Base-by-base conservation (phyloP, 108 stramenopile genomes). In the Cyclostephanos tholiformis region DNA sequence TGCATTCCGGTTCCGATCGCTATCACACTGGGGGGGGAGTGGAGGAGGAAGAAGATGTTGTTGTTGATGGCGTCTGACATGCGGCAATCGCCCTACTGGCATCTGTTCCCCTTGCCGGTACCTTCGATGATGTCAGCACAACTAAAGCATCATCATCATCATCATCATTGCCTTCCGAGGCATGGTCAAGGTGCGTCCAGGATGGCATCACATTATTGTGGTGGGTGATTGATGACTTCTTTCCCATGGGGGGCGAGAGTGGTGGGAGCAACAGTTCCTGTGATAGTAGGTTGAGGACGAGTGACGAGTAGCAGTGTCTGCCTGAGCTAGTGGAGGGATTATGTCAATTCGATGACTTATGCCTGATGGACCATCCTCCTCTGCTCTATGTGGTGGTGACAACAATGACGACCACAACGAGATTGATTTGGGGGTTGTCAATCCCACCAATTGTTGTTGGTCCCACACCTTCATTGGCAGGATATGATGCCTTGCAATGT, bases 141-240 rank as follows among this genome's bases (percentile, higher is more conserved):
- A 35, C 43, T 2, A 12, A 12, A 4, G 11, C 41, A 7, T 12
- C 41, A 7, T 32, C 41, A 7, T 41, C 41, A 7, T 51, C 25
- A n/a, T n/a, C n/a, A n/a, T n/a, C n/a, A 29, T 57, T 67, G 25
- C 65, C 53, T 22, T 35, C 67, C 50, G 50, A 61, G 43, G 19
- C 69, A 11, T 80, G 79, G 79, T 36, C 72, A 2, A 64, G 55
- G 63, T 49, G 19, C 13, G 60, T 80, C 3, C 1, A 20, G 6
- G 67, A 80, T 50, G 79, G 67, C 22, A 49, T 73, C 9, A 12
- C 26, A n/a, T 29, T 80, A 10, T 17, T 80, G 30, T 51, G 66
- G 32, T 73, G 72, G 66, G 72, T 72, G 49, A 69, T 80, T 13
- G 19, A 44, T 17, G 72, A 71, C 39, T 60, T 80, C 50, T 80